Conservation (phyloP, 129 eudicot genomes). For the Glebionis coronaria region DNA sequence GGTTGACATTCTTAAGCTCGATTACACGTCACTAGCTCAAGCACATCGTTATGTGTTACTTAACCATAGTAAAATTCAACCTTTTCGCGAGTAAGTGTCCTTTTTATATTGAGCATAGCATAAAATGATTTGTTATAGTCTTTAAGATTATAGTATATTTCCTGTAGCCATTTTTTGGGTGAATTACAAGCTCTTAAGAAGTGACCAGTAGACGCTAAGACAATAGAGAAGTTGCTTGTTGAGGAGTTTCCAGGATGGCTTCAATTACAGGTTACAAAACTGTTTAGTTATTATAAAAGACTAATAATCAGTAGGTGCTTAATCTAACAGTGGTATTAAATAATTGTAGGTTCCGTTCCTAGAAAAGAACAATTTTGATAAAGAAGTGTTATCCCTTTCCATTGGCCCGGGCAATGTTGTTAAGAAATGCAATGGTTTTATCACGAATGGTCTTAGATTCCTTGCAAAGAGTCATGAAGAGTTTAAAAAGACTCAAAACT, state of each 20-base stretch:
- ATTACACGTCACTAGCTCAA: not conserved
- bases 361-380: not conserved
- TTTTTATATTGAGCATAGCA: too few relatives aligned
- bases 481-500: too few relatives aligned
- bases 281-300: not conserved
- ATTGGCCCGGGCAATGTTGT: not conserved
- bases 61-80: not conserved
- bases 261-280: not conserved
- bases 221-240: not conserved
- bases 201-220: not conserved
- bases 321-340: not conserved
- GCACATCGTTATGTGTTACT: not conserved
- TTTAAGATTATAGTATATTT: not conserved
- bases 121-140: too few relatives aligned
- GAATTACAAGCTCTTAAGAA: not conserved
- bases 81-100: not conserved
- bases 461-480: too few relatives aligned
- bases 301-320: not conserved
- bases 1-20: not conserved
- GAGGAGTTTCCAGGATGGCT: slow-evolving; percentile 3
- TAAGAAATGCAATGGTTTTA: not conserved
- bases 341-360: not conserved
- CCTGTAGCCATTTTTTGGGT: not conserved
- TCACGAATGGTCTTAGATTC: too few relatives aligned
- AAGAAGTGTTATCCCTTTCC: not conserved